phyloP scores from a whole-genome alignment of 805 yeast species.

The Teunomyces stri region DNA sequence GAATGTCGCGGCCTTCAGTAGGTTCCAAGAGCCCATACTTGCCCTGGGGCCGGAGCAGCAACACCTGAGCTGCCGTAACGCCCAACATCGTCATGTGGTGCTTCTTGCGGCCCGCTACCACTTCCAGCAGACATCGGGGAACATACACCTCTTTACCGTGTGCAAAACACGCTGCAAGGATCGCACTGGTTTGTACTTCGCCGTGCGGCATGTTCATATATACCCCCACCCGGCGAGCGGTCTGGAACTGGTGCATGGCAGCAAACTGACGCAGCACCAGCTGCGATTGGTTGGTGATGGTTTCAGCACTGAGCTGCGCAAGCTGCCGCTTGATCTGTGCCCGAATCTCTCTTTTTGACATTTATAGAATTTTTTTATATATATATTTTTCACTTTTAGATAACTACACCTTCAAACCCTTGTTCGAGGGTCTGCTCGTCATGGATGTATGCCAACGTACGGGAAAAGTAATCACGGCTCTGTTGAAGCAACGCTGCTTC shows the following conservation, averaged over 20 bases:
- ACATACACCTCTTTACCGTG: conserved; percentile 53
- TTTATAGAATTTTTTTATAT: conserved; percentile 6
- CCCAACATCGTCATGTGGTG: conserved; percentile 55
- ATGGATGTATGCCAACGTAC: conserved; percentile 69
- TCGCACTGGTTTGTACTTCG: conserved; percentile 60
- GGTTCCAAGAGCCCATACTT: conserved; percentile 72
- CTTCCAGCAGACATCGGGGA: conserved; percentile 48
- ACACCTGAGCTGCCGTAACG: conserved; percentile 44
- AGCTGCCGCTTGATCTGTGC: conserved; percentile 22
- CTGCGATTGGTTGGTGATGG: conserved; percentile 24
- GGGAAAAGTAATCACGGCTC: conserved; percentile 47
- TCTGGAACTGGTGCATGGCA: conserved; percentile 33
- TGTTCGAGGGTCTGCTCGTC: conserved; percentile 70
- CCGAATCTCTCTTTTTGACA: conserved; percentile 23
- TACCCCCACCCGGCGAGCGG: conserved; percentile 54
- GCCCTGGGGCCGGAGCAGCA: conserved; percentile 60
- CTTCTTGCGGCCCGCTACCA: conserved; percentile 27
- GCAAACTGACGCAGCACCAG: conserved; percentile 18
- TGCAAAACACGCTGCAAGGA: conserved; percentile 53
- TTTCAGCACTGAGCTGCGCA: conserved; percentile 11
- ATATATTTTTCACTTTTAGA: neutral
- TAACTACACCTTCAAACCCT: conserved; percentile 54
- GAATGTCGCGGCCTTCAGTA: conserved; percentile 25
- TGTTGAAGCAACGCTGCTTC: conserved; percentile 29
- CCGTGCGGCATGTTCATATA: conserved; percentile 74